These are phyloP conservation scores for Carex kokanica DNA, from an alignment of 176 grass and related monocot genomes.

Conservation along the genomic window DNA sequence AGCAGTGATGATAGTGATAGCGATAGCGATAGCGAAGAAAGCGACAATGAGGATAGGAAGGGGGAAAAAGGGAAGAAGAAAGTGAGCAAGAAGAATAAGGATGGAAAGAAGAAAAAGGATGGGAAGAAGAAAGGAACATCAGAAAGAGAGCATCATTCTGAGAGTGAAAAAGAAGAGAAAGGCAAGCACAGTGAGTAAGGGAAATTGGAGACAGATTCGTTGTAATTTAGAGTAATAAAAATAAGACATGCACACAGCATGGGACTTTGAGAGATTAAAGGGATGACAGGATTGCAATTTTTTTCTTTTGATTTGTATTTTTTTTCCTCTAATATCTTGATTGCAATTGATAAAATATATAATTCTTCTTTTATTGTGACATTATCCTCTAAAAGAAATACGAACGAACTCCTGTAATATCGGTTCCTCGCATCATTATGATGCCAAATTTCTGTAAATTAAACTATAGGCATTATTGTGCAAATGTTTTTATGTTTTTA, in stretches of 20 bases:
- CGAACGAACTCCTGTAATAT: neutral
- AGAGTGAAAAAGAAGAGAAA: constrained; percentile 15
- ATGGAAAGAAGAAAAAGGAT: neutral
- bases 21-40: constrained; percentile 30
- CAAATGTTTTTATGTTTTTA: neutral
- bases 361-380: neutral
- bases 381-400: neutral
- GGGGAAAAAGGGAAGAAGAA: neutral
- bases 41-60: constrained; percentile 16
- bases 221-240: neutral
- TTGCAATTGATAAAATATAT: neutral
- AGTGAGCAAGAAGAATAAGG: neutral
- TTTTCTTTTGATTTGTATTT: constrained; percentile 12
- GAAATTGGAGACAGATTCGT: neutral
- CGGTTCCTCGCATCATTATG: neutral
- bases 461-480: neutral
- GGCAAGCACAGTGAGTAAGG: constrained; percentile 7
- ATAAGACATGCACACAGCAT: neutral
- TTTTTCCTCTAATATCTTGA: neutral
- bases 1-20: constrained; percentile 8
- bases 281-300: neutral
- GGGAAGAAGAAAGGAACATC: constrained; percentile 4
- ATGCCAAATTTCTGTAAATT: neutral
- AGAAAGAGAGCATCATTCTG: constrained; percentile 2
- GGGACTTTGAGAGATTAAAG: neutral